Conservation (phyloP, 1,139 yeast genomes). For the Blastobotrys proliferans region DNA sequence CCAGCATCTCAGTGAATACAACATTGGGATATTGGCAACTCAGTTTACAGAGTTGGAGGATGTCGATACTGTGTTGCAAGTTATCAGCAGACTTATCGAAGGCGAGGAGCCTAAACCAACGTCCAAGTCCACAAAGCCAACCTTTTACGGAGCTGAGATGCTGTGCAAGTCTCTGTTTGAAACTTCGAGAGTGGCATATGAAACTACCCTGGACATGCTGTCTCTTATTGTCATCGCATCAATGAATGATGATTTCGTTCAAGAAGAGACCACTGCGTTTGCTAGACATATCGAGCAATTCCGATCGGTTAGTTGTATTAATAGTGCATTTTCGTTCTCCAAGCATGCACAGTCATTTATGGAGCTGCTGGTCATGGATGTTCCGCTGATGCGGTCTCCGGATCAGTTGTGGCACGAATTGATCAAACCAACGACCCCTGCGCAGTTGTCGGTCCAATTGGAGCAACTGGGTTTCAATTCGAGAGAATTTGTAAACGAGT, state of each 20-base stretch:
- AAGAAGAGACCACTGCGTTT: slow-evolving; percentile 21
- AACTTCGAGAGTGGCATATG: slow-evolving; percentile 17
- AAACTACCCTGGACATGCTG: slow-evolving; percentile 22
- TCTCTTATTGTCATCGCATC: slow-evolving; percentile 21
- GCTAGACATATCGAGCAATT: slow-evolving; percentile 6
- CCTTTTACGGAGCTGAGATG: slow-evolving; percentile 19
- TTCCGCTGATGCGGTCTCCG: slow-evolving; percentile 1
- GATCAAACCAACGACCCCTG: slow-evolving; percentile 11
- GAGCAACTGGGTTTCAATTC: slow-evolving; percentile 2
- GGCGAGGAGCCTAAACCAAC: background rate
- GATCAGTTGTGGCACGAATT: slow-evolving; percentile 16
- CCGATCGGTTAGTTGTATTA: slow-evolving; percentile 2
- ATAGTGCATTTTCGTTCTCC: background rate
- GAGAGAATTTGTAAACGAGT: slow-evolving; percentile 15
- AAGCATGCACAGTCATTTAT: slow-evolving; percentile 6
- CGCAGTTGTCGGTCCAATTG: slow-evolving; percentile 15
- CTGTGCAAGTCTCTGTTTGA: slow-evolving; percentile 21
- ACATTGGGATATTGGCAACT: slow-evolving; percentile 21
- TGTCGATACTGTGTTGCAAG: slow-evolving; percentile 16
- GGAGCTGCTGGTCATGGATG: slow-evolving; percentile 8
- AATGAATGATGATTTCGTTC: slow-evolving; percentile 20
- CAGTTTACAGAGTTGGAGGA: slow-evolving; percentile 22
- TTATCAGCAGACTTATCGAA: background rate
- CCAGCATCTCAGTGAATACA: slow-evolving; percentile 20
- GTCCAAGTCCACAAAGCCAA: background rate